phyloP scores from a whole-genome alignment of 106 monocot genomes.

The Apostasia ramifera region DNA sequence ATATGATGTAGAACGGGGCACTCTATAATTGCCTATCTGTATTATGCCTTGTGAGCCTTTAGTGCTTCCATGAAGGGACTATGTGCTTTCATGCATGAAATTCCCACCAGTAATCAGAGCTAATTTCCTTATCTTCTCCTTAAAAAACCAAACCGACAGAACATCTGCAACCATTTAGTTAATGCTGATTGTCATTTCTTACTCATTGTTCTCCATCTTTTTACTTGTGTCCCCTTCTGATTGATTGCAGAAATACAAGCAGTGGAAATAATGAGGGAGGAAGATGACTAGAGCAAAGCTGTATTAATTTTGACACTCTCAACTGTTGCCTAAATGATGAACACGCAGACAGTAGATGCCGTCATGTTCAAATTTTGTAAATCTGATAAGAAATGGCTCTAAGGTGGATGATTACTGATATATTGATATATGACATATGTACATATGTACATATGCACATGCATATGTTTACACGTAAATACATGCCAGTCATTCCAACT shows the following conservation, averaged over 20 bases:
- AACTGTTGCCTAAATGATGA: too few species aligned
- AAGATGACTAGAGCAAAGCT: not conserved
- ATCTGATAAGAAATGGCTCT: too few species aligned
- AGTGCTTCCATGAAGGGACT: not conserved
- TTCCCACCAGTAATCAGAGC: not conserved
- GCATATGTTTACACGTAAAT: too few species aligned
- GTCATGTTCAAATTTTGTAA: too few species aligned
- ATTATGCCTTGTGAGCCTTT: slow-evolving; percentile 1
- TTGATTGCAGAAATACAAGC: not conserved
- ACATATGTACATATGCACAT: too few species aligned
- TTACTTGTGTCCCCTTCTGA: not conserved
- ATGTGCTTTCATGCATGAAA: not conserved
- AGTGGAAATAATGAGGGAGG: not conserved
- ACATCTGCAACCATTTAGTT: not conserved
- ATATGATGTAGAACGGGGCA: not conserved
- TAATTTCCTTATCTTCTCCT: not conserved
- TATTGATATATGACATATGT: too few species aligned
- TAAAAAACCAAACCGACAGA: not conserved
- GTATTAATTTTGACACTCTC: not conserved
- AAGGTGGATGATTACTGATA: too few species aligned
- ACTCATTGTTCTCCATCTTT: not conserved
- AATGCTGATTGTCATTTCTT: not conserved
- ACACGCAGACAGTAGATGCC: too few species aligned
- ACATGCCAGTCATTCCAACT: too few species aligned
- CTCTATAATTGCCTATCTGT: not conserved